Conservation (phyloP, 768 basidiomycete genomes). For the Suillus lakei region DNA sequence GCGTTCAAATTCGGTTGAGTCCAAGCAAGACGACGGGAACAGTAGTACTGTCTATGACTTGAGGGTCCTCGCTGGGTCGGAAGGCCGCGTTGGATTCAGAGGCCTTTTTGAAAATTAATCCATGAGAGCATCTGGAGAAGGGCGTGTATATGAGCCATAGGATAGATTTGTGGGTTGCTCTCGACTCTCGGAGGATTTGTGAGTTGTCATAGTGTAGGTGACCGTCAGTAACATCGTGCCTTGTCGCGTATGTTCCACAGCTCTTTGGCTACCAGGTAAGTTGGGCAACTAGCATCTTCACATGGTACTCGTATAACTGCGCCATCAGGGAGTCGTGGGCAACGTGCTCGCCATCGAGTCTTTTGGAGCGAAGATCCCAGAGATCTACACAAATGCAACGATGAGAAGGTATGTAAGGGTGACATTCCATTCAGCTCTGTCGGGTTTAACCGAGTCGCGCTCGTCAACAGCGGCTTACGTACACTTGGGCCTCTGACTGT, state of each 20-base stretch:
- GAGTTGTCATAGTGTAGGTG: constrained; percentile 16
- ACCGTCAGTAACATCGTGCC: neutral
- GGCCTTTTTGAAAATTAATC: constrained; percentile 32
- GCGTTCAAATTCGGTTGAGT: neutral
- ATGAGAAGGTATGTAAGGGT: constrained; percentile 32
- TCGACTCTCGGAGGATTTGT: constrained; percentile 37
- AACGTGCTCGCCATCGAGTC: constrained; percentile 39
- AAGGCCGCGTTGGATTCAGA: constrained; percentile 29
- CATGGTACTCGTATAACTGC: neutral
- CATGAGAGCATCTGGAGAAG: constrained; percentile 22
- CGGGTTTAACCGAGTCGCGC: constrained; percentile 3
- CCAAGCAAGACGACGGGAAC: neutral
- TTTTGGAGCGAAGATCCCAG: constrained; percentile 37
- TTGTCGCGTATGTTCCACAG: constrained; percentile 13
- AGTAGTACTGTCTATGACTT: constrained; percentile 8
- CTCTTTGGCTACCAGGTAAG: constrained; percentile 37
- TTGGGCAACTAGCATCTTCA: neutral
- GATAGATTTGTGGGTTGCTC: constrained; percentile 19
- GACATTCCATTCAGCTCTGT: neutral
- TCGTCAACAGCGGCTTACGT: no score
- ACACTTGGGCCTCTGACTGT: no score
- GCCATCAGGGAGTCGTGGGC: constrained; percentile 34
- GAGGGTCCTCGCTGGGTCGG: constrained; percentile 20
- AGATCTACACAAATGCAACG: constrained; percentile 30
- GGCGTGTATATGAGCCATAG: neutral